phyloP scores from a whole-genome alignment of 2,329 filamentous ascomycete species.

The Akanthomyces muscarius region DNA sequence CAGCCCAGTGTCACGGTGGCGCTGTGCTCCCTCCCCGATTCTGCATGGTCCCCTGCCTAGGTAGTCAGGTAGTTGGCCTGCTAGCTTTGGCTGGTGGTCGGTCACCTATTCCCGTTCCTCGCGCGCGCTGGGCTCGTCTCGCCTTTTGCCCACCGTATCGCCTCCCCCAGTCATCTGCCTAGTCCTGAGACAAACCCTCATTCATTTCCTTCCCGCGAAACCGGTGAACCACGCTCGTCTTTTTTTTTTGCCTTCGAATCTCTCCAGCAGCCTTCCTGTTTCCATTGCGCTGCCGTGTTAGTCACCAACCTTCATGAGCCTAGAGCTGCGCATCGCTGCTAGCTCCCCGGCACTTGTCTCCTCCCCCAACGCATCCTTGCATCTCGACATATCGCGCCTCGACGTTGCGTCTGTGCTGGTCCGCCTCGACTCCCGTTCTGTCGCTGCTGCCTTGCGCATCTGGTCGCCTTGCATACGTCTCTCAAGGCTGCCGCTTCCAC shows the following conservation, averaged over 20 bases:
- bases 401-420: background rate
- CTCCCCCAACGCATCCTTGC: conserved; percentile 5
- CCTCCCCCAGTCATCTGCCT: conserved; percentile 6
- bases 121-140: background rate
- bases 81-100: background rate
- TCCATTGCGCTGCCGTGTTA: background rate
- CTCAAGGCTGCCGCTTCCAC: background rate
- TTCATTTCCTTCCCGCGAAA: background rate
- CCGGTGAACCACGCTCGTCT: background rate
- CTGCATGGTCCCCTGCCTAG: background rate
- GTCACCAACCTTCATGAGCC: background rate
- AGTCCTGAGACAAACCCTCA: background rate
- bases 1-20: background rate
- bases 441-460: conserved; percentile 6
- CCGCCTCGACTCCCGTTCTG: background rate
- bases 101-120: conserved; percentile 1
- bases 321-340: conserved; percentile 1
- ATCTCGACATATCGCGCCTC: conserved; percentile 4
- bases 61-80: background rate
- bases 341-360: background rate
- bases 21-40: background rate
- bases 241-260: background rate
- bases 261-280: background rate
- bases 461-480: background rate
- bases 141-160: background rate